These are phyloP conservation scores for Nicotiana sylvestris DNA, from an alignment of 257 asterid genomes.

Conservation along the genomic window DNA sequence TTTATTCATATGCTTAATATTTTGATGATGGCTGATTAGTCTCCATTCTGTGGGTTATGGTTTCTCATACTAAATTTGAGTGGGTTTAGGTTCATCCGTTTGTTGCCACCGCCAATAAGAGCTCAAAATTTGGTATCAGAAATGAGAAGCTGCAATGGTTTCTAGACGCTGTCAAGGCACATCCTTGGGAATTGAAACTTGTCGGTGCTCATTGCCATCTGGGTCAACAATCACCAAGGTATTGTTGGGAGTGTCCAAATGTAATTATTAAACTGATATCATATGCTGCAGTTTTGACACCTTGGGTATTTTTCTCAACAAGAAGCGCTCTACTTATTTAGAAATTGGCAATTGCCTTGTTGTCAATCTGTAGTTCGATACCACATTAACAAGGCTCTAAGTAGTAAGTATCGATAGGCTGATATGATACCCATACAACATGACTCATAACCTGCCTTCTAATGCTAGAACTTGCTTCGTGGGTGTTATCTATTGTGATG, in stretches of 20 bases:
- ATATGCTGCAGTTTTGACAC: no score
- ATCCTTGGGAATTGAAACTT: conserved; percentile 81
- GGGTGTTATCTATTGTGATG: no score
- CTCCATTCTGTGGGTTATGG: neutral
- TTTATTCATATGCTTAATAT: neutral
- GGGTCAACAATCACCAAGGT: conserved; percentile 98
- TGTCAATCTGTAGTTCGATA: no score
- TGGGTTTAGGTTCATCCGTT: conserved; percentile 81
- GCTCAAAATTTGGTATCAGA: conserved; percentile 91
- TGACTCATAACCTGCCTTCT: no score
- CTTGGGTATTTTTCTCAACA: no score
- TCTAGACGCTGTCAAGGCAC: conserved; percentile 87
- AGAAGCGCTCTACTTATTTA: neutral
- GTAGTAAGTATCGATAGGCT: no score
- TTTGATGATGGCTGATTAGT: neutral
- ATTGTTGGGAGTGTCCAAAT: neutral
- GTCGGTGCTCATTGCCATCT: conserved; percentile 96
- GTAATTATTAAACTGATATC: neutral
- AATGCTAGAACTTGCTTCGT: no score
- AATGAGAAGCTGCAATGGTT: conserved; percentile 96
- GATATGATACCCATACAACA: no score
- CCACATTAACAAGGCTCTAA: no score
- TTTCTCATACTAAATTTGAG: conserved; percentile 1
- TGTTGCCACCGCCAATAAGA: conserved; percentile 96
- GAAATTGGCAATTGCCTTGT: no score